Evolutionary conservation across 148 eudicot species (phyloP).

Genomic region (Diospyros lotus): DNA sequence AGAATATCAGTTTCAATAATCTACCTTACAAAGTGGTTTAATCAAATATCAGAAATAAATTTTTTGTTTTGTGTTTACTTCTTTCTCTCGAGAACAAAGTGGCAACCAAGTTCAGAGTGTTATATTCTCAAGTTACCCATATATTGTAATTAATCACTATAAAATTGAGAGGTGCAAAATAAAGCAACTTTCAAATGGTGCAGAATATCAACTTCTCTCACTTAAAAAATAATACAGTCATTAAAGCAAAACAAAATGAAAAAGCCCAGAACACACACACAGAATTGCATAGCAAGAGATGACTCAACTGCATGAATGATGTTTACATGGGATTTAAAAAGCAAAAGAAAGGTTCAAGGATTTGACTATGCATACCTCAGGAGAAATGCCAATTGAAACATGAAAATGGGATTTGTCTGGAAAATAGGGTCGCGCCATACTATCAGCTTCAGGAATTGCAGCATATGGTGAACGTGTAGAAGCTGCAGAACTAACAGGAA

Average conservation of each 20-base stretch:
- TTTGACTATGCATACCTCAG: conserved; percentile 35
- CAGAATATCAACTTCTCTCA: background rate
- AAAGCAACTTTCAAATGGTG: background rate
- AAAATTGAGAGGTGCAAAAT: background rate
- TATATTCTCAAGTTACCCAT: background rate
- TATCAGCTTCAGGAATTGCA: conserved; percentile 32
- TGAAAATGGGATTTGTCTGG: conserved; percentile 26
- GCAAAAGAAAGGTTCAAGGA: background rate
- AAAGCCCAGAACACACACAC: too few species aligned
- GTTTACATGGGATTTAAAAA: background rate
- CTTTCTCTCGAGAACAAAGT: background rate
- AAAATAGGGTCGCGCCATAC: conserved; percentile 25
- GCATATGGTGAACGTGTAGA: conserved; percentile 31
- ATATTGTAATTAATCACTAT: background rate
- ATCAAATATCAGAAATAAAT: too few species aligned
- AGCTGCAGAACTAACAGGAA: conserved; percentile 31
- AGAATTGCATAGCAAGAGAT: background rate
- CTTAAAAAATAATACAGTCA: background rate
- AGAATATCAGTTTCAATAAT: too few species aligned
- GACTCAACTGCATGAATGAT: conserved; percentile 2
- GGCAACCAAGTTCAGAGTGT: background rate
- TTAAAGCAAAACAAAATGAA: background rate
- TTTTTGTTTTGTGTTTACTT: too few species aligned
- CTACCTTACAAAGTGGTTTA: too few species aligned
- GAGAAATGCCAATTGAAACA: conserved; percentile 27